Evolutionary conservation across 1,284 basidiomycete species (phyloP), one percentile per base, ranked within the genome.

Genomic region (Cryptococcus wingfieldii): DNA sequence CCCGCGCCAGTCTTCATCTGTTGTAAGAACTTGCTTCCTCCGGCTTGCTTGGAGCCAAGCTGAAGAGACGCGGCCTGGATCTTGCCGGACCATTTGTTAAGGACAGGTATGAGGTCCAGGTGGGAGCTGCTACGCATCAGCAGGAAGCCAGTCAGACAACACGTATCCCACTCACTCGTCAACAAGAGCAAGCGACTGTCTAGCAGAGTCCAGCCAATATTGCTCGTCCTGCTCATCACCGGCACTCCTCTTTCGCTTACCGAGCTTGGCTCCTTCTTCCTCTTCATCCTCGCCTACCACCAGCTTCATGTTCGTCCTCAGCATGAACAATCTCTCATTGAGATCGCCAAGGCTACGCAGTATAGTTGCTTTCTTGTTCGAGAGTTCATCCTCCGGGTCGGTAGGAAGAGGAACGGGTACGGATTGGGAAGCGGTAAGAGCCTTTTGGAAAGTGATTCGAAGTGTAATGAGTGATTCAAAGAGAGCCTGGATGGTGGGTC

Each of bases 11-110:
- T 59, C 79, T 79, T 45, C 59, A 83, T 86, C 9, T 84, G 83
- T 43, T 85, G 84, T 14, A 89, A 78, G 47, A 96, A 79, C 60
- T 79, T 79, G 51, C 71, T 76, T 19, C 60, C 60, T 28, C 70
- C 71, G 13, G 71, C 67, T 27, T 71, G 61, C 52, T 70, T 66
- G 1, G 65, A 58, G 13, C 66, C 63, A 8, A 74, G 60, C 31
- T 72, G 67, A 5, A 75, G 85, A 0, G 90, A 84, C 5, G 94
- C 91, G 0, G 91, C 88, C 68, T 93, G 89, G 47, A 96, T 88
- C 78, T 96, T 97, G 38, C 86, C 82, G 7, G 89, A 92, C 93
- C 93, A 97, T 77, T 96, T 96, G 48, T 82, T 79, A 18, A 97
- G 81, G 2, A 89, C 90, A 55, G 85, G 83, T 41, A 90, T 74